Percentiles rank a stretch among this genome's conserved stretches.
Evolutionary conservation across 768 basidiomycete species (phyloP).

Genomic region (Lactarius indigo): DNA sequence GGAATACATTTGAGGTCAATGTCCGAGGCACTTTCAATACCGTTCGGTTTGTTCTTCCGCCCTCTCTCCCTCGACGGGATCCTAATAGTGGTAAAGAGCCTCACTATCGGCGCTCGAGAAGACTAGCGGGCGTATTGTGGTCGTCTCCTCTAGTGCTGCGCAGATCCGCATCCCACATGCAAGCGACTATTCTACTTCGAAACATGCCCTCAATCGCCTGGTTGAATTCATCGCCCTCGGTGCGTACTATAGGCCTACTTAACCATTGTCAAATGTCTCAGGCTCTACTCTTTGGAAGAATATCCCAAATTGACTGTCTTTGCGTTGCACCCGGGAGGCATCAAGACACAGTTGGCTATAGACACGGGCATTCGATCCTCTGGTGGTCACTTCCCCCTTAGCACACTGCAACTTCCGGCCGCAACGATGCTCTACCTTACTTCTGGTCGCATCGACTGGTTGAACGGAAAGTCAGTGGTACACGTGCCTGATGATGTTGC

Average conservation of each 20-base stretch:
- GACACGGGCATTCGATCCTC: background rate
- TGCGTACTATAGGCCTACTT: background rate
- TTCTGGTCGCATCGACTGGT: background rate
- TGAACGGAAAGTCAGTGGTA: background rate
- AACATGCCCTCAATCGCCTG: background rate
- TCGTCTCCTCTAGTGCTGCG: background rate
- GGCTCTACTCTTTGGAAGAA: background rate
- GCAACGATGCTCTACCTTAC: slow-evolving; percentile 9
- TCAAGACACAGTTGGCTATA: background rate
- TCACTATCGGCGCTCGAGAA: background rate
- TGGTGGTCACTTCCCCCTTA: background rate
- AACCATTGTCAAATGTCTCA: background rate
- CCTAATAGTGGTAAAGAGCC: background rate
- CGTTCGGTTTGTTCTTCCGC: slow-evolving; percentile 20
- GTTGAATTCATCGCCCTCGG: too few relatives aligned
- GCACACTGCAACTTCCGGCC: background rate
- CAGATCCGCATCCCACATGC: background rate
- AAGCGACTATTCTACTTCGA: slow-evolving; percentile 8
- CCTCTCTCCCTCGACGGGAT: background rate
- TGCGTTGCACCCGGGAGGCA: background rate
- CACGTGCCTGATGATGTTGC: background rate
- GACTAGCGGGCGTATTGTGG: background rate
- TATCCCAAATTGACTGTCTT: background rate
- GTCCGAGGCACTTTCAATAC: slow-evolving; percentile 28
- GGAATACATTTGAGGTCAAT: slow-evolving; percentile 28